Base-by-base conservation (phyloP, 1,139 yeast species). In the Taiozyma sp. region DNA sequence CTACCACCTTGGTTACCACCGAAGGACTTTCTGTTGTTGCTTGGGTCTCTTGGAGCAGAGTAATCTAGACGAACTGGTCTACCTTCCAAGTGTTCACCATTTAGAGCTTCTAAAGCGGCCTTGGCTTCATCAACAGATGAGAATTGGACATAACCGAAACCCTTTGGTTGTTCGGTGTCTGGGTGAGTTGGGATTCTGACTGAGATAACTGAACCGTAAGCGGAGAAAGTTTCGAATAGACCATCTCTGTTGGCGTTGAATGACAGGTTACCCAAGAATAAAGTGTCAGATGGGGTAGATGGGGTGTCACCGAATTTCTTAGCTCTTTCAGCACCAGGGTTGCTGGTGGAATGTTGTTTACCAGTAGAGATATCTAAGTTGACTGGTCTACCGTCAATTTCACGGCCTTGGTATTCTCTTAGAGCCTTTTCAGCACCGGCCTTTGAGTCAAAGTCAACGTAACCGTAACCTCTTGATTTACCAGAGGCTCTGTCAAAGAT, bases 141-240 rank as follows among this genome's bases (percentile, higher is more conserved):
- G 70, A 82, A 92, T 77, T 93, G 98, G 55, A 93, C 96, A 74
- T 93, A 93, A 61, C 98, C 99, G 76, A 93, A 93, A 62, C 99
- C 99, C 82, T 93, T 93, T 72, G 96, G 96, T 76, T 92, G 97
- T 71, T 91, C 96, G 60, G 98, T 91, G 73, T 92, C 98, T 68
- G 97, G 98, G 75, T 92, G 96, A 48, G 98, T 92, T 72, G 99
- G 99, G 64, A 93, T 78, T 78, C 99, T 85, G 65, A 92, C 92
- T 55, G 96, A 87, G 54, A 90, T 74, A 56, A 93, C 88, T 59
- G 78, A 79, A 69, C 97, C 98, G 72, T 80, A 79, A 66, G 80
- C 81, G 62, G 87, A 83, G 67, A 93, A 93, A 45, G 82, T 70
- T 62, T 80, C 81, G 72, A 79, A 85, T 62, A 93, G 76, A 57